Evolutionary conservation across 1,139 yeast species (phyloP).

Genomic region (Kodamaea alishanica): DNA sequence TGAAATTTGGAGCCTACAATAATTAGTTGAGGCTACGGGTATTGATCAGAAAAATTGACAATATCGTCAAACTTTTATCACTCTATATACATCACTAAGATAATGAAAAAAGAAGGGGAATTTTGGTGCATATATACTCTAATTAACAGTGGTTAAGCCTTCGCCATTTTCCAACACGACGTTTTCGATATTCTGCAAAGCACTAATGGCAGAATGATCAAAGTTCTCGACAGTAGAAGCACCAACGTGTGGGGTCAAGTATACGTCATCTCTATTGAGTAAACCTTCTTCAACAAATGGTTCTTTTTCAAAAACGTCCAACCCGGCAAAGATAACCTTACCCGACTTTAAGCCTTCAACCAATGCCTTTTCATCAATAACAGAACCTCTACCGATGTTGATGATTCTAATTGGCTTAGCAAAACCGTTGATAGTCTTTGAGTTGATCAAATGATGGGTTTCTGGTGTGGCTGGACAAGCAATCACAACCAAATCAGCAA

Average conservation of each 20-base stretch:
- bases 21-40: no score
- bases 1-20: no score
- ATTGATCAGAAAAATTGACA: no score
- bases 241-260: slow-evolving; percentile 25
- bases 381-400: slow-evolving; percentile 24
- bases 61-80: no score
- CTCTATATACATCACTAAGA: not conserved
- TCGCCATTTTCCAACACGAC: slow-evolving; percentile 31
- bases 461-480: slow-evolving; percentile 27
- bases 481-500: slow-evolving; percentile 24
- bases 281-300: slow-evolving; percentile 21
- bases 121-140: slow-evolving; percentile 2
- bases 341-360: slow-evolving; percentile 23
- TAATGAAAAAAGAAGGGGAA: not conserved
- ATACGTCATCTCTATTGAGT: slow-evolving; percentile 20
- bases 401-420: slow-evolving; percentile 20
- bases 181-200: slow-evolving; percentile 43
- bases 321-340: slow-evolving; percentile 23
- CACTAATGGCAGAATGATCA: slow-evolving; percentile 19
- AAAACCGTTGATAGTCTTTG: slow-evolving; percentile 12
- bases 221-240: slow-evolving; percentile 24
- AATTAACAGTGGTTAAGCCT: slow-evolving; percentile 38
- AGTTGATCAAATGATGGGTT: slow-evolving; percentile 19
- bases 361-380: slow-evolving; percentile 24
- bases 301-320: slow-evolving; percentile 25